Evolutionary conservation across 2,329 filamentous ascomycete genomes (phyloP).

Genomic region (Dothiorella sarmentorum): DNA sequence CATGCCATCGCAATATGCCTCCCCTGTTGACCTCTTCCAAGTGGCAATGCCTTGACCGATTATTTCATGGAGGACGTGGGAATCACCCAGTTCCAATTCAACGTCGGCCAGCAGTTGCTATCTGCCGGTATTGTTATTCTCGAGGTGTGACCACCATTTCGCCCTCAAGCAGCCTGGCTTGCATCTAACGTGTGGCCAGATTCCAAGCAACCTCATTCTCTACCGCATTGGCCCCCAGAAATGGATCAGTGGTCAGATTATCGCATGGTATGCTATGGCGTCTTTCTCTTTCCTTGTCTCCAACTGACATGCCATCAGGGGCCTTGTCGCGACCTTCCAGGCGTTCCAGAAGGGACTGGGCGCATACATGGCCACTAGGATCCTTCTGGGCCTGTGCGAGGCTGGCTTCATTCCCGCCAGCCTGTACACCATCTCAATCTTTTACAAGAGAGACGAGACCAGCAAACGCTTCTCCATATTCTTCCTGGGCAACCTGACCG

Average conservation of each 20-base stretch:
- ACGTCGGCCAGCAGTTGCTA: conserved; percentile 53
- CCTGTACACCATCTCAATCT: conserved; percentile 52
- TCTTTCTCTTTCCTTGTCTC: background rate
- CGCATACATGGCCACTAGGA: conserved; percentile 49
- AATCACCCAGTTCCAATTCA: conserved; percentile 51
- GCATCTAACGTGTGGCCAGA: conserved; percentile 26
- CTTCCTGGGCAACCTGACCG: conserved; percentile 56
- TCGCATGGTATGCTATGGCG: conserved; percentile 40
- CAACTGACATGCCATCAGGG: conserved; percentile 23
- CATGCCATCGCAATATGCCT: background rate
- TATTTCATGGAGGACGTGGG: conserved; percentile 50
- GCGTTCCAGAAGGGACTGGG: conserved; percentile 49
- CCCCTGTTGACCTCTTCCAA: conserved; percentile 31
- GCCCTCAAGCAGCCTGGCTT: conserved; percentile 16
- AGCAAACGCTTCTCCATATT: conserved; percentile 54
- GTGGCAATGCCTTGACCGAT: conserved; percentile 52
- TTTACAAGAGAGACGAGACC: conserved; percentile 54
- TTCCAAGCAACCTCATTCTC: conserved; percentile 54
- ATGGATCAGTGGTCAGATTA: conserved; percentile 54
- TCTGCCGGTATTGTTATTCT: conserved; percentile 50
- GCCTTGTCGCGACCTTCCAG: conserved; percentile 54
- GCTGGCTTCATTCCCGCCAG: conserved; percentile 55
- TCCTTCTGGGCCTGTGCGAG: conserved; percentile 54
- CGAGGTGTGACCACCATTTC: conserved; percentile 22
- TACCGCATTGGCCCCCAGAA: conserved; percentile 51